Evolutionary conservation across 2,329 filamentous ascomycete genomes (phyloP).

Genomic region (Exophiala oligosperma): DNA sequence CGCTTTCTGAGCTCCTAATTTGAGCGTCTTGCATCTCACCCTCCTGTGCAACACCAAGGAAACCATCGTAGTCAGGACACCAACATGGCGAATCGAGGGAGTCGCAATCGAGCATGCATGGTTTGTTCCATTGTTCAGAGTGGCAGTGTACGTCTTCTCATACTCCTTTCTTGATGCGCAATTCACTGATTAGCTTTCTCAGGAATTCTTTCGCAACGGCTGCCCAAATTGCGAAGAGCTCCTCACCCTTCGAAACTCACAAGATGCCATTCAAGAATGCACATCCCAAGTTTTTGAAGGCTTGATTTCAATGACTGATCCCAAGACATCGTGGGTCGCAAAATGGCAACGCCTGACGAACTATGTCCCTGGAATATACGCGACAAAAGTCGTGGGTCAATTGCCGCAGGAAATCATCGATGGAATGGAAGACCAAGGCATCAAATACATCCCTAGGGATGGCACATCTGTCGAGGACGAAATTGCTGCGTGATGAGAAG

Average conservation of each 20-base stretch:
- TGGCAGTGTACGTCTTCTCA: constrained; percentile 57
- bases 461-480: constrained; percentile 49
- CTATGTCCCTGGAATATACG: constrained; percentile 88
- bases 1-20: too few relatives aligned
- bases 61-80: neutral
- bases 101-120: constrained; percentile 93
- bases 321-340: constrained; percentile 88
- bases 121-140: constrained; percentile 94
- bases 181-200: neutral
- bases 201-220: constrained; percentile 83
- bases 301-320: constrained; percentile 79
- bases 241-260: constrained; percentile 75
- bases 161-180: neutral
- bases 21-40: neutral
- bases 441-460: constrained; percentile 60
- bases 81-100: constrained; percentile 60
- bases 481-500: constrained; percentile 15
- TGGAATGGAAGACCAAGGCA: constrained; percentile 58
- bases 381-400: constrained; percentile 84
- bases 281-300: constrained; percentile 97
- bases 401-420: constrained; percentile 59
- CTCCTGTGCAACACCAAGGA: neutral
- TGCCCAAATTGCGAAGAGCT: constrained; percentile 97
- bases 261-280: constrained; percentile 84
- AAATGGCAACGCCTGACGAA: constrained; percentile 90